Conservation (phyloP, 176 grass and related monocot genomes). For the Miscanthus lutarioriparius region DNA sequence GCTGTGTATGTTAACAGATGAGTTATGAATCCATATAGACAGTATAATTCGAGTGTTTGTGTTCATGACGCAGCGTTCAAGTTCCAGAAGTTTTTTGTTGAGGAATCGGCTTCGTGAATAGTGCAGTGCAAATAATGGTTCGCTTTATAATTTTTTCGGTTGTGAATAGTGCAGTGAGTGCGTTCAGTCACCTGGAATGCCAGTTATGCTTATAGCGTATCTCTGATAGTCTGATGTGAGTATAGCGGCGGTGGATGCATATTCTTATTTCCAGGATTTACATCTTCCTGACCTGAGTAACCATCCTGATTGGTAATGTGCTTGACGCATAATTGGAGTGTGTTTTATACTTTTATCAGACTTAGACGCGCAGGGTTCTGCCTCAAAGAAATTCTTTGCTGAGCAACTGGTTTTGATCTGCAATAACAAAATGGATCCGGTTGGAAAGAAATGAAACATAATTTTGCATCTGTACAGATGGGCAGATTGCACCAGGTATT, state of each 20-base stretch:
- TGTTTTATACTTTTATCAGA: too few relatives aligned
- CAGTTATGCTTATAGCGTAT: too few relatives aligned
- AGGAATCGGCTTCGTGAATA: neutral
- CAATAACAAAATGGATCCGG: too few relatives aligned
- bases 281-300: neutral
- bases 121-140: neutral
- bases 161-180: neutral
- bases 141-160: neutral
- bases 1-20: constrained; percentile 25
- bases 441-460: too few relatives aligned
- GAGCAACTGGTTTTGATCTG: too few relatives aligned
- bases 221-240: too few relatives aligned
- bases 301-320: neutral
- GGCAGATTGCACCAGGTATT: too few relatives aligned
- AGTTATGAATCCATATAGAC: neutral
- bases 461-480: too few relatives aligned
- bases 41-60: neutral
- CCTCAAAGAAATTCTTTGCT: too few relatives aligned
- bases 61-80: neutral
- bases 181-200: too few relatives aligned
- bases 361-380: too few relatives aligned
- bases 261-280: neutral
- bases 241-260: too few relatives aligned
- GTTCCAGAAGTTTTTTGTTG: neutral
- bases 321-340: neutral